phyloP scores from a whole-genome alignment of 2,329 filamentous ascomycete genomes.

The Microsporum ferrugineum region DNA sequence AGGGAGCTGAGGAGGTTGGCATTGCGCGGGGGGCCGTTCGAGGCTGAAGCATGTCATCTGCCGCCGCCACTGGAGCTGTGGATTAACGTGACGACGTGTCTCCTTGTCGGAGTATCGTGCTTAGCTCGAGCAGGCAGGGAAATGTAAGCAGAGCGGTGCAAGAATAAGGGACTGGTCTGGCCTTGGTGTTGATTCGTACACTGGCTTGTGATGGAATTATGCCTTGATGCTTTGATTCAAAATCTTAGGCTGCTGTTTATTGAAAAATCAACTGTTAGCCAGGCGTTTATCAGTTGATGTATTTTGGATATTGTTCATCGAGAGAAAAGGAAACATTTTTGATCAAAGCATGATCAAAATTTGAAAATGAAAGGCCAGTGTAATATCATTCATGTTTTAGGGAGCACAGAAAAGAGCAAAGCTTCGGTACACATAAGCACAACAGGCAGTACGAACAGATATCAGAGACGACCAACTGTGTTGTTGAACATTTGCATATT shows the following conservation, averaged over 20 bases:
- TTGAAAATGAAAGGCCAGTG: not conserved
- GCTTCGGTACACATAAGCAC: not conserved
- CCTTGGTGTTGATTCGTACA: not conserved
- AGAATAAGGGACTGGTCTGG: not conserved
- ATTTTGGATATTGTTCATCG: not conserved
- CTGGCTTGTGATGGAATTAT: not conserved
- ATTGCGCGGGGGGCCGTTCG: not conserved
- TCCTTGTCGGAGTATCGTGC: not conserved
- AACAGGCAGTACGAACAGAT: not conserved
- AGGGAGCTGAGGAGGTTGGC: not conserved
- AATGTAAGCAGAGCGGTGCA: not conserved
- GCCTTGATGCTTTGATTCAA: not conserved
- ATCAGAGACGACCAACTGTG: not conserved
- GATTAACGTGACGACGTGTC: not conserved
- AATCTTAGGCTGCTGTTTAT: not conserved
- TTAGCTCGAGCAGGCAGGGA: not conserved
- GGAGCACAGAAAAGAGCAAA: not conserved
- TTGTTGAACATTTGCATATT: not conserved
- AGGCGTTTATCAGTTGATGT: not conserved
- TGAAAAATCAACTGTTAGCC: not conserved
- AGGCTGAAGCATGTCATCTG: constrained; percentile 4
- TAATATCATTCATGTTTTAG: not conserved
- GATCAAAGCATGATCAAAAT: not conserved
- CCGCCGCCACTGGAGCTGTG: not conserved
- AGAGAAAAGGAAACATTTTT: not conserved